Conservation (phyloP, 2,329 filamentous ascomycete species). For the Mycosphaerella sp. region DNA sequence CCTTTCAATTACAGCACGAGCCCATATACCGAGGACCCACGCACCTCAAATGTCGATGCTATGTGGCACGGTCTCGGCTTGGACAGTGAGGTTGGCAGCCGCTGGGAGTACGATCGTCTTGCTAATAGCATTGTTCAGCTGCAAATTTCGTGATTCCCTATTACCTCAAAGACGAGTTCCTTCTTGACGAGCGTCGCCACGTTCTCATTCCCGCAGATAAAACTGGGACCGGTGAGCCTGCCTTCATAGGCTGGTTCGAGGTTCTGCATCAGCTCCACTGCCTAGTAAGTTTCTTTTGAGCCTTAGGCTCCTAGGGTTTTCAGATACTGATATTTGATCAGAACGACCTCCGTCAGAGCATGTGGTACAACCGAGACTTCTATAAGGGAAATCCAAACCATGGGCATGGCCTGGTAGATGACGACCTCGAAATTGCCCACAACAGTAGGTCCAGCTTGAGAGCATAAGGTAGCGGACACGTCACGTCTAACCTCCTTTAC, state of each 20-base stretch:
- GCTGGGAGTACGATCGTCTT: neutral
- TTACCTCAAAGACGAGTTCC: neutral
- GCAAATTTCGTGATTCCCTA: neutral
- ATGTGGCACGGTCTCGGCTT: neutral
- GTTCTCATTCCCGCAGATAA: neutral
- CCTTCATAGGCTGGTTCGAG: neutral
- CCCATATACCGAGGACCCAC: neutral
- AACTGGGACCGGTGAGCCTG: neutral
- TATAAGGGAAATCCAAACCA: neutral
- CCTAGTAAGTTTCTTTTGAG: slow-evolving; percentile 1
- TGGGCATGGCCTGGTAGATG: neutral
- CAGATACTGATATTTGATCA: neutral
- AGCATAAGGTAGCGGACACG: neutral
- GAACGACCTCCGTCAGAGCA: neutral
- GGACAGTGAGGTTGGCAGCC: neutral
- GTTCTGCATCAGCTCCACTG: slow-evolving; percentile 1
- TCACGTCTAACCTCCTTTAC: slow-evolving; percentile 1
- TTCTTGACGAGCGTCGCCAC: neutral
- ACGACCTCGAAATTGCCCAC: neutral
- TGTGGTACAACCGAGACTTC: slow-evolving; percentile 2
- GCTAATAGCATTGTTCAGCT: slow-evolving; percentile 1
- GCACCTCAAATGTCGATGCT: neutral
- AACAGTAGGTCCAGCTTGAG: neutral
- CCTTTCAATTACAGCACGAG: slow-evolving; percentile 1
- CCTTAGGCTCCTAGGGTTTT: neutral